Base-by-base conservation (phyloP, 768 basidiomycete species). In the Rhodosporidiobolus odoratus region DNA sequence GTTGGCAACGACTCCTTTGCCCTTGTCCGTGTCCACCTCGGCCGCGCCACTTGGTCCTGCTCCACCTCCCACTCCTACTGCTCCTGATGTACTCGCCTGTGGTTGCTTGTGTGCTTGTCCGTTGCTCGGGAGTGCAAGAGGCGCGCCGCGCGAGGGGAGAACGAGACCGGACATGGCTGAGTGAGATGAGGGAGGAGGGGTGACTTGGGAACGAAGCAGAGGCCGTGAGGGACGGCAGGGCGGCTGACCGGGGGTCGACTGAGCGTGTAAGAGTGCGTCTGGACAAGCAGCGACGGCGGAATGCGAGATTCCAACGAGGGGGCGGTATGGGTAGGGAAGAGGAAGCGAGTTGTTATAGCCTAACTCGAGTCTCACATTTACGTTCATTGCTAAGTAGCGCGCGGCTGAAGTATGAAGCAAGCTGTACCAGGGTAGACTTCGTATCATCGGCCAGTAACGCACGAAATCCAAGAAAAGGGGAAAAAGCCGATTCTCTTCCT, bases 11-110 rank as follows among this genome's bases (percentile, higher is more conserved):
- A 16, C 57, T 1, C 2, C 56, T 48, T 62, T 58, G 45, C 48
- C 65, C 57, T 71, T 71, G 69, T 58, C 65, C 27, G 12, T 25
- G 48, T 45, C 40, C 48, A 30, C 41, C 38, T 58, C 25, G 47
- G 6, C 30, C 10, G 10, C 58, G 35, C 54, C 54, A 35, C 54
- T 48, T 41, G 35, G n/a, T n/a, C n/a, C 58, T 30, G 38, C 23
- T 19, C 48, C 12, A 19, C 48, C 48, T 10, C 12, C 17, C n/a
- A n/a, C 56, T 38, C 43, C n/a, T 25, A 5, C 64, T 41, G 19
- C 53, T 35, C 43, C 23, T 34, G 30, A 32, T 48, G 43, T 25
- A 43, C 43, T 45, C n/a, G 53, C 17, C 35, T 38, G 40, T 37
- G 13, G 35, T 38, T 48, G 65, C 37, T 27, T 12, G 5, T 38